phyloP scores from a whole-genome alignment of 1,284 basidiomycete species.

The Austropuccinia psidii region DNA sequence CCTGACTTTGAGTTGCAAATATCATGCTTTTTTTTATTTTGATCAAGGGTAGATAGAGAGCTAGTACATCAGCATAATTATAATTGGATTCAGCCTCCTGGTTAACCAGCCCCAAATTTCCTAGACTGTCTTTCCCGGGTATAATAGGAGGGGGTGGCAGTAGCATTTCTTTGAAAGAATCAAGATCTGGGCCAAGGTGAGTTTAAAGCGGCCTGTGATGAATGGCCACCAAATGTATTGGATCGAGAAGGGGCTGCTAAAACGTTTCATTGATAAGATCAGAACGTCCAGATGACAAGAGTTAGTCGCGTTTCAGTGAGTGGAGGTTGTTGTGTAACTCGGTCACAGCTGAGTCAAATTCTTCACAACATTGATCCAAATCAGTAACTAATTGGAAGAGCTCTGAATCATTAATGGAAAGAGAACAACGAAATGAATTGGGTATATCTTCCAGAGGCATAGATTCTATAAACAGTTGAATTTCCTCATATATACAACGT shows the following conservation, averaged over 20 bases:
- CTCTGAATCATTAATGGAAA: constrained; percentile 44
- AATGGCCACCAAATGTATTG: constrained; percentile 21
- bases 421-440: constrained; percentile 45
- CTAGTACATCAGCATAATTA: constrained; percentile 27
- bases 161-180: constrained; percentile 17
- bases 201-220: constrained; percentile 6
- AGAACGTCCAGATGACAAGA: constrained; percentile 58
- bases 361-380: constrained; percentile 45
- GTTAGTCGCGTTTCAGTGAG: constrained; percentile 57
- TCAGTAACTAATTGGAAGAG: constrained; percentile 62
- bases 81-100: not conserved
- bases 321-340: constrained; percentile 43
- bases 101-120: not conserved
- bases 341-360: constrained; percentile 41
- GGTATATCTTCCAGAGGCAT: constrained; percentile 62
- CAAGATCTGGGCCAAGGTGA: constrained; percentile 25
- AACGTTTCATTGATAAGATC: constrained; percentile 78
- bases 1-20: constrained; percentile 35
- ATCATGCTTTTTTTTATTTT: constrained; percentile 35
- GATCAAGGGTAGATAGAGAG: constrained; percentile 22
- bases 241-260: constrained; percentile 65
- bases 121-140: too few species aligned
- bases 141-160: not conserved
- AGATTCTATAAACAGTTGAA: constrained; percentile 64
- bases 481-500: constrained; percentile 71